Evolutionary conservation across 225 moss, liverwort and hornwort genomes (phyloP).

Genomic region (Pleurozium schreberi): DNA sequence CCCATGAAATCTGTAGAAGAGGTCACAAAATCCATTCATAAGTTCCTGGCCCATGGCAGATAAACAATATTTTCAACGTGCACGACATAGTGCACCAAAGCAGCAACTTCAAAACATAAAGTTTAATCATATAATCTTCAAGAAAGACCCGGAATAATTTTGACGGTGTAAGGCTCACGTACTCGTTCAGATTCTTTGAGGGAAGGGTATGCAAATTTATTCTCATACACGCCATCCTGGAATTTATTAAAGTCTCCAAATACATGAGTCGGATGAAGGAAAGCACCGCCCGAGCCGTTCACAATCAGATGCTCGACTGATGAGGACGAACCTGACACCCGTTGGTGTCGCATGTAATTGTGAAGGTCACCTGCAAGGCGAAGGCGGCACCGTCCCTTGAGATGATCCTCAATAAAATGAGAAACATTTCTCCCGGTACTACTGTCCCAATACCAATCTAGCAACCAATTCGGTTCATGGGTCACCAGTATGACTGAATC

Average conservation of each 20-base stretch:
- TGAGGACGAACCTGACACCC: slow-evolving; percentile 40
- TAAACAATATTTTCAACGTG: not conserved
- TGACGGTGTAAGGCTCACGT: not conserved
- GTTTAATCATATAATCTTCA: not conserved
- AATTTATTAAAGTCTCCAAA: slow-evolving; percentile 85
- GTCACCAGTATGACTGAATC: slow-evolving; percentile 91
- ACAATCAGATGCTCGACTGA: slow-evolving; percentile 88
- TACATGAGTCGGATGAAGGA: slow-evolving; percentile 99
- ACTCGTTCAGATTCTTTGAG: slow-evolving; percentile 77
- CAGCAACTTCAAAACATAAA: not conserved
- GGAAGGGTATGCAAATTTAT: slow-evolving; percentile 66
- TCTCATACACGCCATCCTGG: slow-evolving; percentile 64
- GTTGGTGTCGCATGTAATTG: slow-evolving; percentile 95
- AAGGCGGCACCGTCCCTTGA: slow-evolving; percentile 90
- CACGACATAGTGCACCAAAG: not conserved
- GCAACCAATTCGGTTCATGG: slow-evolving; percentile 97
- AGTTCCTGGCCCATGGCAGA: not conserved
- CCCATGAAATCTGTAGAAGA: slow-evolving; percentile 77
- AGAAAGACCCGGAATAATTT: not conserved
- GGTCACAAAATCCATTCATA: not conserved
- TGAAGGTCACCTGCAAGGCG: slow-evolving; percentile 94
- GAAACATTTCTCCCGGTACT: slow-evolving; percentile 80
- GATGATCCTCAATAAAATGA: slow-evolving; percentile 81
- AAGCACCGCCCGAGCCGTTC: slow-evolving; percentile 96
- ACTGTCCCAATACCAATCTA: slow-evolving; percentile 98